Evolutionary conservation across 2,329 filamentous ascomycete species (phyloP).

Genomic region (Aureobasidium sp.): DNA sequence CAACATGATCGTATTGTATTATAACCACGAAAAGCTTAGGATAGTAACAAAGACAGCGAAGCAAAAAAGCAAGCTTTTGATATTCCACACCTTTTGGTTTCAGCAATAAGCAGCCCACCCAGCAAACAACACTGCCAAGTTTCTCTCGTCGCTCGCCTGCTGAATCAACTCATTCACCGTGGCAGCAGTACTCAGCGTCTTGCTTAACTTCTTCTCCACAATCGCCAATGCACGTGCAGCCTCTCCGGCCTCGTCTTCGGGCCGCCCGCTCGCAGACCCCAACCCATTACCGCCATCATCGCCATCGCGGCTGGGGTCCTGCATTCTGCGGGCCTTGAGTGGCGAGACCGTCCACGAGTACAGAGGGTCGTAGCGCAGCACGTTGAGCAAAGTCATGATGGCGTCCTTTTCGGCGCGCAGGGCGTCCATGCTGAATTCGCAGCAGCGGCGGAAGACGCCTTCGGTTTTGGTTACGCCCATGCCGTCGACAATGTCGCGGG

Average conservation of each 20-base stretch:
- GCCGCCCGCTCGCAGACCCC: slow-evolving; percentile 17
- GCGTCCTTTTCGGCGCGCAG: slow-evolving; percentile 91
- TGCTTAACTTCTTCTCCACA: slow-evolving; percentile 91
- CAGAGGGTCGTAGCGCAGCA: slow-evolving; percentile 93
- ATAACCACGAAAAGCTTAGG: too few relatives aligned
- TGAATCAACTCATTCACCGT: slow-evolving; percentile 97
- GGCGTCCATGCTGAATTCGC: slow-evolving; percentile 93
- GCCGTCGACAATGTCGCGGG: slow-evolving; percentile 88
- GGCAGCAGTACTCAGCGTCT: slow-evolving; percentile 86
- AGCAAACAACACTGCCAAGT: slow-evolving; percentile 77
- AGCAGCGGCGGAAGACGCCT: slow-evolving; percentile 94
- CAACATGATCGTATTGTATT: not conserved
- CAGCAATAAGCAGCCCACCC: slow-evolving; percentile 19
- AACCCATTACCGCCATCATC: not conserved
- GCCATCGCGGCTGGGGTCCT: slow-evolving; percentile 52
- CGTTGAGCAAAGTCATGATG: slow-evolving; percentile 98
- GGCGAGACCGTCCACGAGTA: slow-evolving; percentile 91
- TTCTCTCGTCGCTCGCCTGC: slow-evolving; percentile 86
- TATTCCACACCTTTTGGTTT: not conserved
- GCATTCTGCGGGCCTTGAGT: slow-evolving; percentile 58
- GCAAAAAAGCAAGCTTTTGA: not conserved
- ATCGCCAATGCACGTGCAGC: slow-evolving; percentile 87
- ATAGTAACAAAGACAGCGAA: not conserved
- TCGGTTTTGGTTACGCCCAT: slow-evolving; percentile 96
- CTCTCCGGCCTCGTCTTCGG: slow-evolving; percentile 58